These are phyloP conservation scores for Neoarthrinium moseri DNA, from an alignment of 2,329 filamentous ascomycete species.

Conservation along the genomic window DNA sequence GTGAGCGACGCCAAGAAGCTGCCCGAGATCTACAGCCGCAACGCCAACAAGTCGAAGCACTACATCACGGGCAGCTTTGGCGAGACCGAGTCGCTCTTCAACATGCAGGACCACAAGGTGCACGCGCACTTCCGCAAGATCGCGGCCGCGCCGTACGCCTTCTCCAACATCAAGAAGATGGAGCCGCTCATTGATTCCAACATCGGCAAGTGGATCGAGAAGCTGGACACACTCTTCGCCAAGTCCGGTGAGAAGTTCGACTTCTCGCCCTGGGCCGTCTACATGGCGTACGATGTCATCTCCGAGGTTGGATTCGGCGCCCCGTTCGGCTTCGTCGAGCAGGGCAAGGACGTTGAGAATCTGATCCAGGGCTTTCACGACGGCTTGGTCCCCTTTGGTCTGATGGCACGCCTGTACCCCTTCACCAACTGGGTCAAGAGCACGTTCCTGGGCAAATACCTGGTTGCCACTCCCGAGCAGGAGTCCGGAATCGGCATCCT, in stretches of 20 bases:
- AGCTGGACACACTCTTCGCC: slow-evolving; percentile 45
- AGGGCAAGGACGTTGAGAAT: slow-evolving; percentile 49
- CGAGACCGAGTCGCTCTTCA: slow-evolving; percentile 54
- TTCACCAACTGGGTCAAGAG: slow-evolving; percentile 55
- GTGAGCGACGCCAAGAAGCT: slow-evolving; percentile 53
- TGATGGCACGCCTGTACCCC: slow-evolving; percentile 50
- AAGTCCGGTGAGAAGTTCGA: slow-evolving; percentile 45
- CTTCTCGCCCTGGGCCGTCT: slow-evolving; percentile 55
- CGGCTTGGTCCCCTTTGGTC: slow-evolving; percentile 47
- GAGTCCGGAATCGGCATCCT: slow-evolving; percentile 52
- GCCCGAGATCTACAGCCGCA: slow-evolving; percentile 53
- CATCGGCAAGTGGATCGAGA: slow-evolving; percentile 48
- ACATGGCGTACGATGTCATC: slow-evolving; percentile 58
- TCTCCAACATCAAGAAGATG: slow-evolving; percentile 57
- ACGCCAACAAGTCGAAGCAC: slow-evolving; percentile 56
- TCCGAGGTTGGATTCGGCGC: slow-evolving; percentile 55
- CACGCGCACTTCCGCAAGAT: slow-evolving; percentile 55
- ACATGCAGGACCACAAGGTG: slow-evolving; percentile 50
- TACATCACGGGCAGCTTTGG: slow-evolving; percentile 60
- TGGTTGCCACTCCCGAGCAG: slow-evolving; percentile 52
- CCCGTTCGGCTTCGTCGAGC: slow-evolving; percentile 54
- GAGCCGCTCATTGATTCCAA: slow-evolving; percentile 53
- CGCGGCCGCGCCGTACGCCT: slow-evolving; percentile 53
- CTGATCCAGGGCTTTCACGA: slow-evolving; percentile 55
- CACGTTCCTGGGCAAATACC: slow-evolving; percentile 49